Conservation (phyloP, 495 filamentous ascomycete genomes). For the Articulospora tetracladia region DNA sequence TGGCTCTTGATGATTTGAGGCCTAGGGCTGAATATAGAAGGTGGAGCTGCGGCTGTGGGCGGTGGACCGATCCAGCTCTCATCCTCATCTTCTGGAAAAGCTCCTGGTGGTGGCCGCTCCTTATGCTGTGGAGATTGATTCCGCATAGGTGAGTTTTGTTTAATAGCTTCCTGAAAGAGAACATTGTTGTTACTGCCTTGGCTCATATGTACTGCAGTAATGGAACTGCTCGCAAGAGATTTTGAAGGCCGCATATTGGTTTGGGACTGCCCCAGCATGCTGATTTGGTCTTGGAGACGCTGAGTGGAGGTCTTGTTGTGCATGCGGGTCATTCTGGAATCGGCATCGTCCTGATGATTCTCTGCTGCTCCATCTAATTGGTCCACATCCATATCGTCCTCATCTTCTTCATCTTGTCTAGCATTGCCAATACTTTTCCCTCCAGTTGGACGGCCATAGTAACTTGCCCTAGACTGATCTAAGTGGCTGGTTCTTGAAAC, state of each 20-base stretch:
- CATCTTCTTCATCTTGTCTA: conserved; percentile 45
- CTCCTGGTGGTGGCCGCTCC: conserved; percentile 35
- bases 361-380: conserved; percentile 37
- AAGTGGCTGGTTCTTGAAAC: conserved; percentile 75
- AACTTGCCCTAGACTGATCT: conserved; percentile 62
- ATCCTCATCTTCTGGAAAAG: conserved; percentile 60
- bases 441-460: conserved; percentile 60
- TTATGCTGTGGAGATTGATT: conserved; percentile 4
- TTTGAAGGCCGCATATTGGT: conserved; percentile 59
- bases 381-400: conserved; percentile 55
- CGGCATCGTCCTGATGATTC: conserved; percentile 27
- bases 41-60: conserved; percentile 31
- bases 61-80: conserved; percentile 84
- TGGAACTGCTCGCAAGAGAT: conserved; percentile 53
- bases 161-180: background rate
- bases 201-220: background rate
- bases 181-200: conserved; percentile 2
- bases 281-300: conserved; percentile 86
- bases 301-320: conserved; percentile 92
- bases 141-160: conserved; percentile 5
- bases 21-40: conserved; percentile 36
- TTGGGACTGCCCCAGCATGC: conserved; percentile 82
- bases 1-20: conserved; percentile 52
- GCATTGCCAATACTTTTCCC: conserved; percentile 42
- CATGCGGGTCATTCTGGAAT: conserved; percentile 39